A percentile compares a stretch with the other conserved stretches of the same genome.
Evolutionary conservation across 2,329 filamentous ascomycete species (phyloP).

Genomic region (Exophiala mesophila): DNA sequence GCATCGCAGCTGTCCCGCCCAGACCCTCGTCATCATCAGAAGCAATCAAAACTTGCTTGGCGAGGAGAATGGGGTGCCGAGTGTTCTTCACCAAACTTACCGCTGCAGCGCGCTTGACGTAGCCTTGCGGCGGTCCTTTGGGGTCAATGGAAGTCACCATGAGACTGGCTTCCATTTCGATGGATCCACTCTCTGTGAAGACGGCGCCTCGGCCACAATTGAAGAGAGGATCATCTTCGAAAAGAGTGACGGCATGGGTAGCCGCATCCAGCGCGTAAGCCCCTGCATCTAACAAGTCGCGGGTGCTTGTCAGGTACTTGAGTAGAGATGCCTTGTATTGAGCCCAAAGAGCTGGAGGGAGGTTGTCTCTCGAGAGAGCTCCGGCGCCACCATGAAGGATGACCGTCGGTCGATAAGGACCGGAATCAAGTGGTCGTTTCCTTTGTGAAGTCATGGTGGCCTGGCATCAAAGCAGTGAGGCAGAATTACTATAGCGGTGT

Average conservation of each 20-base stretch:
- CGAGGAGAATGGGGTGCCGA: conserved; percentile 74
- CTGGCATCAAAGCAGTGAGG: neutral
- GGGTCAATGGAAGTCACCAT: conserved; percentile 62
- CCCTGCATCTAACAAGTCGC: conserved; percentile 34
- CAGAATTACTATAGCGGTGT: neutral
- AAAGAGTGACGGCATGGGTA: conserved; percentile 65
- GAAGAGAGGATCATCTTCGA: conserved; percentile 78
- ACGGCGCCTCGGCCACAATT: conserved; percentile 81
- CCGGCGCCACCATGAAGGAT: conserved; percentile 72
- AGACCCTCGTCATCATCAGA: conserved; percentile 50
- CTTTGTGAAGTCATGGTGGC: conserved; percentile 1
- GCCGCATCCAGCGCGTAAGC: conserved; percentile 65
- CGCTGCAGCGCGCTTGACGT: conserved; percentile 69
- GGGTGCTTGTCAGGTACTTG: conserved; percentile 52
- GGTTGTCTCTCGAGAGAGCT: conserved; percentile 57
- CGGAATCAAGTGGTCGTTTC: conserved; percentile 7
- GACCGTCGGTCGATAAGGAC: conserved; percentile 49
- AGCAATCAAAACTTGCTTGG: conserved; percentile 65
- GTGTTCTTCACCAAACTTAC: conserved; percentile 68
- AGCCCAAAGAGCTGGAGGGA: conserved; percentile 54
- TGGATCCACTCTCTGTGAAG: conserved; percentile 75
- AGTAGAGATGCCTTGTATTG: conserved; percentile 58
- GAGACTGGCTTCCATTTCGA: conserved; percentile 80
- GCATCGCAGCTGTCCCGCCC: conserved; percentile 37
- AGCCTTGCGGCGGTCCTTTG: conserved; percentile 12